Evolutionary conservation across 371 early-diverging fungal species (phyloP), one percentile per base, ranked within the genome.

Genomic region (Chytridiales sp.): DNA sequence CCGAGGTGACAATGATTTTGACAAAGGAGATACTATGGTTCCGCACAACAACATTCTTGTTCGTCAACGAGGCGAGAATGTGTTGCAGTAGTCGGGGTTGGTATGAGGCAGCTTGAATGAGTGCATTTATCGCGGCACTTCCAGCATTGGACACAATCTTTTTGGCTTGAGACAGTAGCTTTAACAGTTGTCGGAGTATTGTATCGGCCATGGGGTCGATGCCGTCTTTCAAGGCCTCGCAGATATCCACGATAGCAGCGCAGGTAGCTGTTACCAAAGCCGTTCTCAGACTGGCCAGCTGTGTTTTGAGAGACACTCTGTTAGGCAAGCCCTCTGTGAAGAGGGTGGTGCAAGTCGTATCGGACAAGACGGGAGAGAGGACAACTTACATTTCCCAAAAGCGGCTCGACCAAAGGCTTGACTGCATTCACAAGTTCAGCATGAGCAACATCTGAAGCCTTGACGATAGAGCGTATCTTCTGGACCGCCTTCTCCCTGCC

Each of bases 231-330:
- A 68, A 43, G 27, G 34, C 24, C 11, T 43, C 56, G 4, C 56
- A 38, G 17, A 77, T 32, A 34, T 72, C 73, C 11, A 39, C 54
- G 4, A 75, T 50, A 22, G 62, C 41, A 15, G 54, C 43, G 56
- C 58, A 63, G 15, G 65, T 30, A 6, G 72, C 61, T 29, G 72
- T 54, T 3, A 67, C 67, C 31, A 77, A 51, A 13, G 75, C 56
- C 9, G 77, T 72, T 1, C 77, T 65, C 34, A 75, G 56, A 65
- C 77, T 77, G 40, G 50, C 54, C n/a, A 75, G 48, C 70, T 68
- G 50, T 35, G 44, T 9, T n/a, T 3, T 27, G 19, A 35, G 27
- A 27, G 26, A 38, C 34, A 31, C 22, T 36, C 26, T 34, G 32
- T 36, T 17, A 15, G 38, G 34, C 24, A 17, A 22, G 9, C 15